Conservation (phyloP, 495 filamentous ascomycete genomes). For the Aspergillus mulundensis region DNA sequence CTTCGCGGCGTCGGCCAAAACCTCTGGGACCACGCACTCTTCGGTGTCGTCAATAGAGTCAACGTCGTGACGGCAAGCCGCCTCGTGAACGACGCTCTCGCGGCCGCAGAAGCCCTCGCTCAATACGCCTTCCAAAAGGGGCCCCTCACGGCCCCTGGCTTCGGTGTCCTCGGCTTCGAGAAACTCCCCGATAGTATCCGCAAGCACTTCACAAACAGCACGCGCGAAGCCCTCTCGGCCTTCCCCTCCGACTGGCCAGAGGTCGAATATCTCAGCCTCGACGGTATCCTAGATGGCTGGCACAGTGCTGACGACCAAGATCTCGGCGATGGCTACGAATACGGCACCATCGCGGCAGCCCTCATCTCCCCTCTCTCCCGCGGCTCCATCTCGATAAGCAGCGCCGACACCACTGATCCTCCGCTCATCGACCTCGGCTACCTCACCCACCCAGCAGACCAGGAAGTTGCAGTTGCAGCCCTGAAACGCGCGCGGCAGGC, state of each 20-base stretch:
- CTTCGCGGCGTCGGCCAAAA: constrained; percentile 54
- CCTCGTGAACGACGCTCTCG: constrained; percentile 13
- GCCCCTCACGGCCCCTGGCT: constrained; percentile 38
- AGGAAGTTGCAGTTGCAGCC: constrained; percentile 47
- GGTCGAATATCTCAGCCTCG: constrained; percentile 40
- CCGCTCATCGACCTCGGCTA: constrained; percentile 56
- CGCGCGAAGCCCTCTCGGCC: constrained; percentile 23
- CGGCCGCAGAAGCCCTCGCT: neutral
- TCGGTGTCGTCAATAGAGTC: constrained; percentile 33
- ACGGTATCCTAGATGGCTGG: constrained; percentile 1
- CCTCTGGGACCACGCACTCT: constrained; percentile 42
- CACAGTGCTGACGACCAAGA: constrained; percentile 32
- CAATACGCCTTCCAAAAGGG: constrained; percentile 23
- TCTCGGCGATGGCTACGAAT: constrained; percentile 34
- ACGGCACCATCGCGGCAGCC: constrained; percentile 39
- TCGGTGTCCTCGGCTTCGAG: constrained; percentile 47
- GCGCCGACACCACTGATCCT: constrained; percentile 31
- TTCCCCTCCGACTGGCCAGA: constrained; percentile 58
- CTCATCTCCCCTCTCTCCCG: constrained; percentile 46
- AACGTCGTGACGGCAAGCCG: constrained; percentile 31
- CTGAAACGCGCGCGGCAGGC: constrained; percentile 47
- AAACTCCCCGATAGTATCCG: constrained; percentile 24
- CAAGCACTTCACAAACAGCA: constrained; percentile 1
- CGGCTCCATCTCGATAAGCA: constrained; percentile 51
- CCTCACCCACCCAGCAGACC: constrained; percentile 49